These are phyloP conservation scores for Xylaria sp. DNA, from an alignment of 495 filamentous ascomycete species.

Conservation along the genomic window DNA sequence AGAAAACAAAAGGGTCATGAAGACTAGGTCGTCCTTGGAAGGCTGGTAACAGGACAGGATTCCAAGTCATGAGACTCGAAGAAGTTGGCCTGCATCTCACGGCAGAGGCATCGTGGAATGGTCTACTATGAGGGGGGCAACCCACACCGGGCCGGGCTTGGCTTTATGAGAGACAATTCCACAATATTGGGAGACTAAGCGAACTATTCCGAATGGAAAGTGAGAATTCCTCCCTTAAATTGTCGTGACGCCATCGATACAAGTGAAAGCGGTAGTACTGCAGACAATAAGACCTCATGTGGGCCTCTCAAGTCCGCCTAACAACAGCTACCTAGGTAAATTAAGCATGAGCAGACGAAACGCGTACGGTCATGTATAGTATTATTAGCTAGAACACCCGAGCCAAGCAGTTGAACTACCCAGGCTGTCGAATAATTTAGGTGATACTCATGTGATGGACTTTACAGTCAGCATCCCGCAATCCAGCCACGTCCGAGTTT, in stretches of 20 bases:
- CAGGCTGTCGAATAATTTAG: neutral
- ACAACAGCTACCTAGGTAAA: slow-evolving; percentile 7
- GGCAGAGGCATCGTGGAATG: slow-evolving; percentile 23
- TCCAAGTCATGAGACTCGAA: slow-evolving; percentile 28
- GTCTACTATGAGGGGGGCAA: slow-evolving; percentile 10
- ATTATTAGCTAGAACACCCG: neutral
- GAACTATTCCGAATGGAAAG: neutral
- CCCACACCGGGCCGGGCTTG: slow-evolving; percentile 11
- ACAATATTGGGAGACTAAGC: neutral
- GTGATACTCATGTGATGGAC: slow-evolving; percentile 16
- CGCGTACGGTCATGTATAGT: neutral
- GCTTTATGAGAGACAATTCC: neutral
- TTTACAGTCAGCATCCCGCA: slow-evolving; percentile 9
- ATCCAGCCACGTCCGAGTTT: neutral
- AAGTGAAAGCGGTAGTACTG: slow-evolving; percentile 7
- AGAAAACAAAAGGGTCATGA: slow-evolving; percentile 29
- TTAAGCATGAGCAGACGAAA: neutral
- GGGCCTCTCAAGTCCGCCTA: slow-evolving; percentile 4
- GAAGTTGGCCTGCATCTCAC: slow-evolving; percentile 12
- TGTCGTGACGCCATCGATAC: slow-evolving; percentile 26
- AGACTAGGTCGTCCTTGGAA: slow-evolving; percentile 17
- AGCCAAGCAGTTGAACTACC: slow-evolving; percentile 7
- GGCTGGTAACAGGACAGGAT: slow-evolving; percentile 32
- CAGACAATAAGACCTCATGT: slow-evolving; percentile 23
- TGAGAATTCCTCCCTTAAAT: slow-evolving; percentile 11